These are phyloP conservation scores for Lolium multiflorum DNA, from an alignment of 176 grass and related monocot genomes.

Conservation along the genomic window DNA sequence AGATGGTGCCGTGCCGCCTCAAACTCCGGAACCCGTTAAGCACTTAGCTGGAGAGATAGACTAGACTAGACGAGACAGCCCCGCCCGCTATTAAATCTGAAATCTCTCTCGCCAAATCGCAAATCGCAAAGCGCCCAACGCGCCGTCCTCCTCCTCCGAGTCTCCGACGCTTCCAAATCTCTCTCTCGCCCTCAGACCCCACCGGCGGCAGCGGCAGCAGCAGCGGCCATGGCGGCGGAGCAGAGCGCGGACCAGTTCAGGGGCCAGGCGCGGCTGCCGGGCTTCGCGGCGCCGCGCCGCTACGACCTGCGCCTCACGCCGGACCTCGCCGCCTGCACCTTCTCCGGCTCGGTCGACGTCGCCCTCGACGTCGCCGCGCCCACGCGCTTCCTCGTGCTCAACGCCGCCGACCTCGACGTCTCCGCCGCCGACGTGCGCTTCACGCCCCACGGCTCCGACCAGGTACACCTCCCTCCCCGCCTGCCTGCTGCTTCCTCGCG, in stretches of 20 bases:
- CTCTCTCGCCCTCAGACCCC: no score
- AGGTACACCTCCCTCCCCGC: conserved; percentile 40
- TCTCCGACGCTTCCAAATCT: no score
- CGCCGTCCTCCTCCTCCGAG: no score
- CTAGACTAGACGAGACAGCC: no score
- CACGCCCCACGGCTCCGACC: conserved; percentile 41
- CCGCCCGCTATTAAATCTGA: no score
- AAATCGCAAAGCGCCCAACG: no score
- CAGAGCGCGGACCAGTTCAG: conserved; percentile 80
- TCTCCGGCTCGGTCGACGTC: conserved; percentile 63
- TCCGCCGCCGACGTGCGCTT: conserved; percentile 51
- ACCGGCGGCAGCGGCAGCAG: no score
- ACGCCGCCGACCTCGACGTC: conserved; percentile 77
- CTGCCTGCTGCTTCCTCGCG: no score
- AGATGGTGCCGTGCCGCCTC: no score
- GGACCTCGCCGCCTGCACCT: conserved; percentile 75
- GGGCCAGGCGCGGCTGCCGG: conserved; percentile 68
- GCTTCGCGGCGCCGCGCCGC: conserved; percentile 69
- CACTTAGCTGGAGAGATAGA: no score
- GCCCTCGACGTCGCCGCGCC: conserved; percentile 49
- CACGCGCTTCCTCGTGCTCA: conserved; percentile 83
- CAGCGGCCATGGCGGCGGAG: conserved; percentile 16
- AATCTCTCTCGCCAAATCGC: no score
- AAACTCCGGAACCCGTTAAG: no score
- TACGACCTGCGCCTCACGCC: conserved; percentile 84